Evolutionary conservation across 148 eudicot species (phyloP).

Genomic region (Rhododendron williamsianum): DNA sequence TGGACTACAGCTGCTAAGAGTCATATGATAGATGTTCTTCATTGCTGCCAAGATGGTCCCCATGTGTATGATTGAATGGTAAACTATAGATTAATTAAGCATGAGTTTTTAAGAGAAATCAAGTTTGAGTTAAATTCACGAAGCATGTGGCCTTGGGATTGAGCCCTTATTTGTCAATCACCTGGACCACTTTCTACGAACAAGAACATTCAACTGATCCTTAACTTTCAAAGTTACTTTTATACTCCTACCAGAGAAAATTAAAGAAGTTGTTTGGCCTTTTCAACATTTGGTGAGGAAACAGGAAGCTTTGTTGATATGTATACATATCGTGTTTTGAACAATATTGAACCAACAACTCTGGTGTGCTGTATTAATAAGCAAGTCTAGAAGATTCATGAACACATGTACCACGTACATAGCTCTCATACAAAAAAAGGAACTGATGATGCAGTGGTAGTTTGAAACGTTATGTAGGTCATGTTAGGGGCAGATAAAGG

Average conservation of each 20-base stretch:
- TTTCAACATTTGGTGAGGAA: not conserved
- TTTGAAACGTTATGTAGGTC: not conserved
- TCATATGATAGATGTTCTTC: not conserved
- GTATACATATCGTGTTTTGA: not conserved
- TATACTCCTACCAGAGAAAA: not conserved
- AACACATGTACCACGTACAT: not conserved
- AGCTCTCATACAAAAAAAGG: not conserved
- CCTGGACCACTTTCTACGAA: not conserved
- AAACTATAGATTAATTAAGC: not conserved
- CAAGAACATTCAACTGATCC: not conserved
- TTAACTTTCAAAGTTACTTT: not conserved
- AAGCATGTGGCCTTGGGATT: not conserved
- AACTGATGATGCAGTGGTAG: not conserved
- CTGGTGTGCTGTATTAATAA: not conserved
- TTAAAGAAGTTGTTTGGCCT: not conserved
- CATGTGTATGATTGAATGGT: not conserved
- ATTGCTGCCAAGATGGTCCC: not conserved
- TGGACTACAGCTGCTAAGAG: not conserved
- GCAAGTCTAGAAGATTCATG: not conserved
- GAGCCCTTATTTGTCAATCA: not conserved
- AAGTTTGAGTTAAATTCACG: not conserved
- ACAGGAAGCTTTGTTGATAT: not conserved
- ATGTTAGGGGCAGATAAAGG: not conserved
- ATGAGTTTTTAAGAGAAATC: not conserved
- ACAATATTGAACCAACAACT: not conserved